Evolutionary conservation across 2,329 filamentous ascomycete genomes (phyloP).

Genomic region (Colletotrichum brevisporum): DNA sequence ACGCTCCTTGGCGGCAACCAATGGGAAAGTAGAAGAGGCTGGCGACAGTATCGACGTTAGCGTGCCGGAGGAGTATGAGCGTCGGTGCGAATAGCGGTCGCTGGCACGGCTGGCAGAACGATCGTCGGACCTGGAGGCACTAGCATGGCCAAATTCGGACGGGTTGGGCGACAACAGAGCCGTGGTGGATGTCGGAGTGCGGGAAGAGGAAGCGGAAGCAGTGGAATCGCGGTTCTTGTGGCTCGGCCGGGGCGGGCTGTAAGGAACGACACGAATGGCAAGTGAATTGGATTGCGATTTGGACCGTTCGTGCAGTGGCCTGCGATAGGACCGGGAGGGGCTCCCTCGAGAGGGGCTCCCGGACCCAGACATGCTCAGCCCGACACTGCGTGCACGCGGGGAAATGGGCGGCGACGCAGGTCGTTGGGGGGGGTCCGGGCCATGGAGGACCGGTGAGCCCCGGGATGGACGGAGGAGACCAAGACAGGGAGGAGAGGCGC

Average conservation of each 20-base stretch:
- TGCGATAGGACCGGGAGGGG: slow-evolving; percentile 47
- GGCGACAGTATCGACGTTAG: slow-evolving; percentile 31
- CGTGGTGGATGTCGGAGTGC: slow-evolving; percentile 32
- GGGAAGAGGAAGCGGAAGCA: slow-evolving; percentile 40
- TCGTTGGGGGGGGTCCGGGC: slow-evolving; percentile 14
- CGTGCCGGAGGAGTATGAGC: slow-evolving; percentile 47
- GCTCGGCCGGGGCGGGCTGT: slow-evolving; percentile 59
- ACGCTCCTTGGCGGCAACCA: slow-evolving; percentile 53
- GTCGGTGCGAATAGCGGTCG: slow-evolving; percentile 29
- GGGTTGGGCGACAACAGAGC: slow-evolving; percentile 31
- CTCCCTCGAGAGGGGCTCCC: slow-evolving; percentile 39
- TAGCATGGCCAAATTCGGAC: slow-evolving; percentile 19
- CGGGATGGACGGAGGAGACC: slow-evolving; percentile 1
- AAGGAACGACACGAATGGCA: slow-evolving; percentile 64
- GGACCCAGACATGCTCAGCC: slow-evolving; percentile 46
- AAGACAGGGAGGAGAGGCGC: slow-evolving; percentile 1
- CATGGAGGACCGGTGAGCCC: slow-evolving; percentile 27
- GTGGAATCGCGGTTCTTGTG: slow-evolving; percentile 37
- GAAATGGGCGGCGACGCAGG: background rate
- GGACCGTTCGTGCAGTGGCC: slow-evolving; percentile 56
- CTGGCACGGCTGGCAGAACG: slow-evolving; percentile 28
- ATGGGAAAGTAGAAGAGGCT: slow-evolving; percentile 47
- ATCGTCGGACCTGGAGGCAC: slow-evolving; percentile 27
- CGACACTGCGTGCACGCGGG: slow-evolving; percentile 8
- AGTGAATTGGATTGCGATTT: slow-evolving; percentile 58